These are phyloP conservation scores for Geopyxis carbonaria DNA, from an alignment of 495 filamentous ascomycete genomes.

Conservation along the genomic window DNA sequence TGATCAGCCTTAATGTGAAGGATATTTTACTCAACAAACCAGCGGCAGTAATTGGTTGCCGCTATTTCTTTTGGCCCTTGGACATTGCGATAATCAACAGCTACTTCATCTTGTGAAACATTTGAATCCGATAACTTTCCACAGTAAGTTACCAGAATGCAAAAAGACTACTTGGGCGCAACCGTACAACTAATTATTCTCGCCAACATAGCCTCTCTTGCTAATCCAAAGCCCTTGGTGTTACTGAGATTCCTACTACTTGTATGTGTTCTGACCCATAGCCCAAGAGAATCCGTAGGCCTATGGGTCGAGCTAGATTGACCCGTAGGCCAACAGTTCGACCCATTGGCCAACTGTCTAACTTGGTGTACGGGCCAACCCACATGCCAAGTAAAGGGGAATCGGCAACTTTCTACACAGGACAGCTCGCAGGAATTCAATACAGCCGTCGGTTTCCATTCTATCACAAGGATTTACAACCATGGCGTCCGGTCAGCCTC, in stretches of 20 bases:
- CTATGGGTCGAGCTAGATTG: too few relatives aligned
- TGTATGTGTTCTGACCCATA: too few relatives aligned
- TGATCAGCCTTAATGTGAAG: neutral
- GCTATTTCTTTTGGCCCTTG: constrained; percentile 21
- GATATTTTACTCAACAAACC: neutral
- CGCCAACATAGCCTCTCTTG: neutral
- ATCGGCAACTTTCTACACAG: too few relatives aligned
- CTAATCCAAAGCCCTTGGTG: neutral
- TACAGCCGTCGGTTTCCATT: too few relatives aligned
- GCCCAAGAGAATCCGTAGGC: too few relatives aligned
- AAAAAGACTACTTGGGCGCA: neutral
- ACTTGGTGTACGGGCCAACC: too few relatives aligned
- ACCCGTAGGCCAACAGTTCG: too few relatives aligned
- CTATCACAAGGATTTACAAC: too few relatives aligned
- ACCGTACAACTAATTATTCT: neutral
- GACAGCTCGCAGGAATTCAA: too few relatives aligned
- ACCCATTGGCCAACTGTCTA: too few relatives aligned
- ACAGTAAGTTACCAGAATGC: neutral
- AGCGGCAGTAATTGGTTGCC: constrained; percentile 6
- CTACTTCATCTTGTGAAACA: neutral
- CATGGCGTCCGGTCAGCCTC: too few relatives aligned
- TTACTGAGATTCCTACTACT: neutral
- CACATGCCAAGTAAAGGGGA: too few relatives aligned
- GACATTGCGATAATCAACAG: constrained; percentile 15
- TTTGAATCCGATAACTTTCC: neutral